Base-by-base conservation (phyloP, 1,139 yeast species). In the Yamadazyma blattariae region DNA sequence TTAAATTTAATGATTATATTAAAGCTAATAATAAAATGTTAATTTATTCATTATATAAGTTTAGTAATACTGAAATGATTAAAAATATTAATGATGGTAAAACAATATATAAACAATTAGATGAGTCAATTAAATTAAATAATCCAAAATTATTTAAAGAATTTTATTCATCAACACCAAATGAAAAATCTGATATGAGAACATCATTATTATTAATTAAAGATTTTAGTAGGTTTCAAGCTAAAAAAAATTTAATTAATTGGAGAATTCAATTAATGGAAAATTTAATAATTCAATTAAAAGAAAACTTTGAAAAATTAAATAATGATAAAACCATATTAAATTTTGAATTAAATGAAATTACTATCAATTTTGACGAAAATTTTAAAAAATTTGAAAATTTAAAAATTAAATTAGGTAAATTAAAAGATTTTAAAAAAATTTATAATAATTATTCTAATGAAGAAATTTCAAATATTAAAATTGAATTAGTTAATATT, bases 221-320 rank as follows among this genome's bases (percentile, higher is more conserved):
- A 48, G 77, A 73, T 34, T 68, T 54, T 40, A 63, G 82, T 3
- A 61, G 80, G 23, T 64, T 62, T 27, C 72, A 72, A 47, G 75
- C 82, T 3, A 67, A 63, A 38, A 66, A 65, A 16, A 70, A 72
- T 1, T 79, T 83, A 83, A 77, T 75, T 46, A 69, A 63, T 27
- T 78, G 84, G 84, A 55, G 82, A 42, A 54, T 60, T n/a, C 71
- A 72, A 40, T 54, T 77, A 27, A 56, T 72, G 1, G 40, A 44
- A 40, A 64, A 56, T 33, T 56, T 76, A 16, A 46, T 67, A 25
- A 53, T 53, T 18, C 74, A 67, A 32, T 52, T 74, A 26, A 52
- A 57, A 21, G 54, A 51, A 26, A 66, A 58, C 39, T 43, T 51
- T 25, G 51, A 51, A 14, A 42, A 38, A 6, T 51, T 70, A 20